These are phyloP conservation scores for Eustoma russellianum DNA, from an alignment of 257 asterid genomes.

Conservation along the genomic window DNA sequence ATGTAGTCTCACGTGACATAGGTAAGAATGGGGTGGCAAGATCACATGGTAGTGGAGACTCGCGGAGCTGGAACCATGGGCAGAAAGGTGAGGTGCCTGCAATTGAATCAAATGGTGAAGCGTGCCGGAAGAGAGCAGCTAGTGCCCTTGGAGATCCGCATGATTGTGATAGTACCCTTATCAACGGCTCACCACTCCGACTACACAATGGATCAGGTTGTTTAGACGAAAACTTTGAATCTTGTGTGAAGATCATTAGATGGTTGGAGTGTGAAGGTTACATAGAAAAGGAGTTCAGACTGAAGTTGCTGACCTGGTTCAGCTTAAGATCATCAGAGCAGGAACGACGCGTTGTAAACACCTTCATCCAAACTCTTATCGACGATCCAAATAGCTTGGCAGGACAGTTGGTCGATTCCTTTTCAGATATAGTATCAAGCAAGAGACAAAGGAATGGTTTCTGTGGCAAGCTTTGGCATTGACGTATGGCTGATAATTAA, in stretches of 20 bases:
- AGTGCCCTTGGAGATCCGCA: slow-evolving; percentile 47
- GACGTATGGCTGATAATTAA: slow-evolving; percentile 2
- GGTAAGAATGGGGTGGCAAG: slow-evolving; percentile 33
- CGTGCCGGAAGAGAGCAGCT: slow-evolving; percentile 44
- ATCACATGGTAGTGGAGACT: slow-evolving; percentile 45
- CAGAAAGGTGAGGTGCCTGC: slow-evolving; percentile 47
- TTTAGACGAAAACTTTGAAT: slow-evolving; percentile 78
- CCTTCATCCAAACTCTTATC: slow-evolving; percentile 64
- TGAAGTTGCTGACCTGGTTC: slow-evolving; percentile 89
- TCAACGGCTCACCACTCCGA: slow-evolving; percentile 62
- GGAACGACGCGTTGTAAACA: slow-evolving; percentile 83
- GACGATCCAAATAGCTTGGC: slow-evolving; percentile 80
- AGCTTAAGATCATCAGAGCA: slow-evolving; percentile 84
- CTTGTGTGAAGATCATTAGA: slow-evolving; percentile 74
- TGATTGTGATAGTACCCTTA: slow-evolving; percentile 83
- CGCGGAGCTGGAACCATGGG: slow-evolving; percentile 40
- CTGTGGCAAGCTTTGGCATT: slow-evolving; percentile 46
- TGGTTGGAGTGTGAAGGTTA: slow-evolving; percentile 90
- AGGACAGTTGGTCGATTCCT: slow-evolving; percentile 54
- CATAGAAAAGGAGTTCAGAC: slow-evolving; percentile 61
- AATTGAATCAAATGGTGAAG: slow-evolving; percentile 44
- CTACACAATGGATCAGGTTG: slow-evolving; percentile 31
- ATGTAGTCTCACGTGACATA: slow-evolving; percentile 47
- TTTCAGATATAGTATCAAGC: slow-evolving; percentile 32
- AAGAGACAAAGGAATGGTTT: slow-evolving; percentile 41